Base-by-base conservation (phyloP, 805 yeast genomes). In the Cephaloascus fragrans region DNA sequence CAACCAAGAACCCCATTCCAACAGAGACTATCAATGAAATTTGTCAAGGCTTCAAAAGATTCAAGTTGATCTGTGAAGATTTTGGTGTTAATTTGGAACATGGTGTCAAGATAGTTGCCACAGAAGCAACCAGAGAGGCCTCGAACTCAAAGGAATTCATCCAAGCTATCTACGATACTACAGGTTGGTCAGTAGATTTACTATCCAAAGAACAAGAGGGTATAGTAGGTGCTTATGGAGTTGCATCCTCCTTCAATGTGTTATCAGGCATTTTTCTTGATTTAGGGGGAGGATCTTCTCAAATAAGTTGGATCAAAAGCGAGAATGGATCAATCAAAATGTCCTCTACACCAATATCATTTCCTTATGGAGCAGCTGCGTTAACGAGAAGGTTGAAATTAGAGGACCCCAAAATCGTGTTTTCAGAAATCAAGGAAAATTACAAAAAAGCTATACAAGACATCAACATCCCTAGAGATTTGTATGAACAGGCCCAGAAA, bases 341-440 rank as follows among this genome's bases (percentile, higher is more conserved):
- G 45, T 75, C 82, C 20, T 61, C 67, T 5, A 66, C 64, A 14
- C 83, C 87, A 0, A 77, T 78, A 2, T 73, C 80, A 2, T 56
- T 81, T 35, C 88, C 88, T 1, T 83, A 77, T 51, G 90, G 90
- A 16, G 83, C 87, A 1, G 85, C 83, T 19, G 79, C 80, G 1
- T 56, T 82, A 34, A 69, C 82, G 0, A 67, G 75, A 47, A 57
- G 84, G 46, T 53, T 80, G 43, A 62, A 64, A 40, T 50, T 62
- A 35, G 84, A 78, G 48, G 71, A 71, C 44, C 64, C 62, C 26
- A 69, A 67, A 29, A 64, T 58, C 3, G 48, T 82, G 16, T 73
- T 62, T 44, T 57, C 64, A 23, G 88, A 80, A 47, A 74, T 81
- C 16, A 68, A 63, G 40, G 57, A 57, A 17, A 73, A 79, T 3